Conservation (phyloP, 441 rosid species). For the Manihot esculenta region DNA sequence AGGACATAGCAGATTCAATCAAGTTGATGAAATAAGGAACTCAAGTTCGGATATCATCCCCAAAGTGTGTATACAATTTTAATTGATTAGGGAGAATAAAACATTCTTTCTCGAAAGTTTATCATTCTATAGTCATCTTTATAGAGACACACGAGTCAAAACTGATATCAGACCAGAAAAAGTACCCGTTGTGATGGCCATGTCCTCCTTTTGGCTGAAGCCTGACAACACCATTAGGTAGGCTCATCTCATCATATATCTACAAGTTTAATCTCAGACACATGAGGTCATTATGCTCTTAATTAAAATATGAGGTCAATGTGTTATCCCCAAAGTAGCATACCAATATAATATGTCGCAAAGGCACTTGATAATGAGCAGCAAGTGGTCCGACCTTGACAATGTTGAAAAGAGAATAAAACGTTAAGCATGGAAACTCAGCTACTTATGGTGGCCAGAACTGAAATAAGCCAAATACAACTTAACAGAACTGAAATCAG, state of each 20-base stretch:
- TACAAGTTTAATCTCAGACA: conserved; percentile 29
- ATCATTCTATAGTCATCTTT: not conserved
- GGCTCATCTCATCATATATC: conserved; percentile 87
- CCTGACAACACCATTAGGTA: conserved; percentile 85
- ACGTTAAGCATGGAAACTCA: conserved; percentile 18
- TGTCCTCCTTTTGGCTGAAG: conserved; percentile 91
- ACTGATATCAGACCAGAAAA: not conserved
- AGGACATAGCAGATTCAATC: not conserved
- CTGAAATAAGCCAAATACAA: not conserved
- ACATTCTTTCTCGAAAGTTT: not conserved
- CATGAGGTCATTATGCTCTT: too few relatives aligned
- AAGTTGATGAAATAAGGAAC: not conserved
- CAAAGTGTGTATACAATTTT: not conserved
- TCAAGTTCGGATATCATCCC: not conserved
- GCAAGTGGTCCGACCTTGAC: conserved; percentile 90
- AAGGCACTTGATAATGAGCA: conserved; percentile 77
- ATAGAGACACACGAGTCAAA: not conserved
- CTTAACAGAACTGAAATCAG: too few relatives aligned
- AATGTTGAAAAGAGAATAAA: conserved; percentile 18
- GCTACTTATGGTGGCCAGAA: not conserved
- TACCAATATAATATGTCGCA: conserved; percentile 91
- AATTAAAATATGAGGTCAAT: too few relatives aligned
- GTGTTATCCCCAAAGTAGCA: too few relatives aligned
- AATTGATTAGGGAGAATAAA: not conserved
- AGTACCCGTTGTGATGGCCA: conserved; percentile 89